phyloP scores from a whole-genome alignment of 345 rosid genomes.

The Noccaea caerulescens region DNA sequence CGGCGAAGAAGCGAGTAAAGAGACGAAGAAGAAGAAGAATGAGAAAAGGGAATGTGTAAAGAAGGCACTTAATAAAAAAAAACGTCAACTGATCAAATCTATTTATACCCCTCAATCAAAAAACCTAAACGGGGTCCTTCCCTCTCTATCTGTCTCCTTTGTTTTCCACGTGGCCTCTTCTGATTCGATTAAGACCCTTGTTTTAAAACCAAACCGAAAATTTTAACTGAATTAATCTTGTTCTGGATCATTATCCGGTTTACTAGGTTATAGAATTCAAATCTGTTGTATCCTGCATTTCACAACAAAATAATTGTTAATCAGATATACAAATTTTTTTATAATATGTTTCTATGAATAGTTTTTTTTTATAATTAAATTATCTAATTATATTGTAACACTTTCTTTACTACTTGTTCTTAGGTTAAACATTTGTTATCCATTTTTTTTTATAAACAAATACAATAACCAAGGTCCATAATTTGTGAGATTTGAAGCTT shows the following conservation, averaged over 20 bases:
- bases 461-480: no score
- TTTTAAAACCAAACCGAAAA: conserved; percentile 5
- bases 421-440: not conserved
- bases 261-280: conserved; percentile 29
- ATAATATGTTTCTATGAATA: conserved; percentile 13
- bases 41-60: conserved; percentile 47
- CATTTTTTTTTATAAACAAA: no score
- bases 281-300: conserved; percentile 4
- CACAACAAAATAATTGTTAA: not conserved
- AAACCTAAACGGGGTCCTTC: conserved; percentile 45
- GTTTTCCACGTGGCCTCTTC: conserved; percentile 22
- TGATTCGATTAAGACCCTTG: conserved; percentile 3
- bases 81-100: conserved; percentile 35
- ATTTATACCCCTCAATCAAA: conserved; percentile 38
- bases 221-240: conserved; percentile 1
- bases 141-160: conserved; percentile 43
- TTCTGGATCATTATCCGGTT: conserved; percentile 26
- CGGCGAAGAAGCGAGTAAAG: conserved; percentile 39
- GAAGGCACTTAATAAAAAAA: conserved; percentile 23
- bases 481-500: no score
- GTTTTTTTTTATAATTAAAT: not conserved
- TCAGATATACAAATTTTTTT: not conserved
- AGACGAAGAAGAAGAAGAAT: conserved; percentile 6
- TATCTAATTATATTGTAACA: not conserved
- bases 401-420: not conserved